Percentiles rank a stretch among this genome's conserved stretches.
These are phyloP conservation scores for Colletotrichum liriopes DNA, from an alignment of 2,329 filamentous ascomycete genomes.

Conservation along the genomic window DNA sequence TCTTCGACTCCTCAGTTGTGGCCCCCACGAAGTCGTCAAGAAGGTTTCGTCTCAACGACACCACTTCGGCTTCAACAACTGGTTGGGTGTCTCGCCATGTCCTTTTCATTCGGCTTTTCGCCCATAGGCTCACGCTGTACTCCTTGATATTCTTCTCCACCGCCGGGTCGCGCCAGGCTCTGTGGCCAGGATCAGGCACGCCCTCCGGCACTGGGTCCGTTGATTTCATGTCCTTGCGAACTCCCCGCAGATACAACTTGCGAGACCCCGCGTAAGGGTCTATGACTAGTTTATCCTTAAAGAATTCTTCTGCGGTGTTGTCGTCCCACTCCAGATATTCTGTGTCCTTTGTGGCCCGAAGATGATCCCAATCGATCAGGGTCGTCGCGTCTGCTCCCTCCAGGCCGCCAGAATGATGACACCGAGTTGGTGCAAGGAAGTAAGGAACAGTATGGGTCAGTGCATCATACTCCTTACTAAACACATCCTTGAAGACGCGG, in stretches of 20 bases:
- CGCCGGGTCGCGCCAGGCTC: conserved; percentile 53
- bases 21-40: conserved; percentile 78
- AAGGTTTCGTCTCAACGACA: conserved; percentile 86
- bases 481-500: conserved; percentile 84
- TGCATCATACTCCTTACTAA: conserved; percentile 87
- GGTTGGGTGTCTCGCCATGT: conserved; percentile 80
- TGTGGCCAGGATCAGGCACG: conserved; percentile 64
- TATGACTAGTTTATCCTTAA: conserved; percentile 66
- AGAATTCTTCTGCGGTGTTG: conserved; percentile 64
- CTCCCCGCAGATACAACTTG: conserved; percentile 69
- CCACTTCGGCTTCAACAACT: conserved; percentile 82
- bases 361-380: conserved; percentile 74
- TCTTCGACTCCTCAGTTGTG: conserved; percentile 57
- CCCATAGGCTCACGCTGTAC: conserved; percentile 85
- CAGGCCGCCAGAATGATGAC: conserved; percentile 48
- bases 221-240: conserved; percentile 73
- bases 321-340: conserved; percentile 58
- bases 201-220: conserved; percentile 75
- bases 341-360: conserved; percentile 58
- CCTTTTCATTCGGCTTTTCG: conserved; percentile 67
- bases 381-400: conserved; percentile 10
- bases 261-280: conserved; percentile 76
- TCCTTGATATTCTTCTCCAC: conserved; percentile 78
- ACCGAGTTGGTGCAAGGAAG: conserved; percentile 78
- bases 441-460: conserved; percentile 80